Percentiles rank a stretch among this genome's conserved stretches.
These are phyloP conservation scores for Lactarius hengduanensis DNA, from an alignment of 768 basidiomycete genomes.

Conservation along the genomic window DNA sequence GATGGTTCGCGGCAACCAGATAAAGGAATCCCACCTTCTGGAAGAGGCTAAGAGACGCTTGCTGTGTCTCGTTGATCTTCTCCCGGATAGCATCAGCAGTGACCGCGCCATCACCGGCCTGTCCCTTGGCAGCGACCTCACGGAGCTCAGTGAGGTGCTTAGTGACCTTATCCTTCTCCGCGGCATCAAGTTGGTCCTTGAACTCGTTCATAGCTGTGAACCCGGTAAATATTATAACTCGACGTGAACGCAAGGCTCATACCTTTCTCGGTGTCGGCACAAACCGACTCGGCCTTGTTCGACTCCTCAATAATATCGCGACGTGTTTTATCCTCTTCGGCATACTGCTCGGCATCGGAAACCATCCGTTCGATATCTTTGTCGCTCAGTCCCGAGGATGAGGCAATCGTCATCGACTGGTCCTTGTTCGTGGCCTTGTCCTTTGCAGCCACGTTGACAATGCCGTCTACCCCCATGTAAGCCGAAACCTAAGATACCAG, in stretches of 20 bases:
- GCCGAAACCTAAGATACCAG: slow-evolving; percentile 1
- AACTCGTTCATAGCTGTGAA: slow-evolving; percentile 87
- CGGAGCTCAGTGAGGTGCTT: slow-evolving; percentile 85
- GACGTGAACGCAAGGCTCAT: slow-evolving; percentile 26
- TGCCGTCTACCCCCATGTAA: slow-evolving; percentile 60
- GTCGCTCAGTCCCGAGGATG: slow-evolving; percentile 93
- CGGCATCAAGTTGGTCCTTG: slow-evolving; percentile 91
- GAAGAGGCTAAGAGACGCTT: slow-evolving; percentile 95
- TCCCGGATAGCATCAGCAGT: slow-evolving; percentile 87
- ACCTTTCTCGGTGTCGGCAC: slow-evolving; percentile 95
- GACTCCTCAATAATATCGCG: slow-evolving; percentile 89
- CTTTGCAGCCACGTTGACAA: slow-evolving; percentile 96
- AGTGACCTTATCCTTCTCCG: slow-evolving; percentile 92
- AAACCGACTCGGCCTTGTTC: slow-evolving; percentile 95
- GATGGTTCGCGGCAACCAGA: neutral
- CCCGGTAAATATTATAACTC: slow-evolving; percentile 6
- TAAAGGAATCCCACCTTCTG: slow-evolving; percentile 56
- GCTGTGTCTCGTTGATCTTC: slow-evolving; percentile 92
- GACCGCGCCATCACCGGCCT: slow-evolving; percentile 76
- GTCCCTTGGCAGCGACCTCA: slow-evolving; percentile 86
- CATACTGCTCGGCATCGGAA: slow-evolving; percentile 87
- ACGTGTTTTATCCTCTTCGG: slow-evolving; percentile 89
- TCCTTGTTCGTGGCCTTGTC: slow-evolving; percentile 90
- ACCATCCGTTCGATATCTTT: slow-evolving; percentile 99
- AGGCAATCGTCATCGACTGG: slow-evolving; percentile 96